A percentile compares a stretch with the other conserved stretches of the same genome.
Evolutionary conservation across 2,329 filamentous ascomycete species (phyloP).

Genomic region (Sclerotinia nivalis): DNA sequence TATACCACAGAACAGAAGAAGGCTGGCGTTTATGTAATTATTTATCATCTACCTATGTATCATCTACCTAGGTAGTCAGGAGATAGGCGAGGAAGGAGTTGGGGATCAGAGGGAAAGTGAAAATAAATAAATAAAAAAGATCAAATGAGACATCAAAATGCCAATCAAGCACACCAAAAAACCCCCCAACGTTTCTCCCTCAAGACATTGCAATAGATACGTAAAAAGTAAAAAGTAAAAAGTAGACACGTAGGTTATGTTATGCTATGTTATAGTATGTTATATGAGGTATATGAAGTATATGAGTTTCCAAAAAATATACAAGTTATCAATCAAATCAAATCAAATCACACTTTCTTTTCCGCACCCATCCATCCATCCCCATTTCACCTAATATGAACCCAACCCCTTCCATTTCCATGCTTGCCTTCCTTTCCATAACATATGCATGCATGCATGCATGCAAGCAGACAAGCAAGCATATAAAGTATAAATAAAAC

Average conservation of each 20-base stretch:
- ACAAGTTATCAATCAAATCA: slow-evolving; percentile 3
- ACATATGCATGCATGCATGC: not conserved
- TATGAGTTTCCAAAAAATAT: not conserved
- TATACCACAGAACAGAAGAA: not conserved
- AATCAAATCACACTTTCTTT: slow-evolving; percentile 13
- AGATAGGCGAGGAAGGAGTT: not conserved
- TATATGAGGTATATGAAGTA: not conserved
- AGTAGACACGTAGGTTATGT: no score
- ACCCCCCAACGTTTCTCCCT: no score
- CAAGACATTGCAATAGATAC: not conserved
- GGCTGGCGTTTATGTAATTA: slow-evolving; percentile 1
- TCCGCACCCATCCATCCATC: slow-evolving; percentile 1
- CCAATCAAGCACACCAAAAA: no score
- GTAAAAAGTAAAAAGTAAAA: no score
- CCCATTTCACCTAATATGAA: slow-evolving; percentile 7
- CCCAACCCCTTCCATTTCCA: slow-evolving; percentile 6
- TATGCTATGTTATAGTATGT: not conserved
- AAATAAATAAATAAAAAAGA: not conserved
- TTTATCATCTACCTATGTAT: not conserved
- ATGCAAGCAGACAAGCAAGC: slow-evolving; percentile 1
- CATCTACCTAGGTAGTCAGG: no score
- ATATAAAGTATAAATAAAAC: slow-evolving; percentile 12
- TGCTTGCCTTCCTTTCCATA: not conserved
- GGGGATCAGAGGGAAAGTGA: not conserved
- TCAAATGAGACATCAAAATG: not conserved